Evolutionary conservation across 2,329 filamentous ascomycete species (phyloP), one percentile per base, ranked within the genome.

Genomic region (Alternaria viburni): DNA sequence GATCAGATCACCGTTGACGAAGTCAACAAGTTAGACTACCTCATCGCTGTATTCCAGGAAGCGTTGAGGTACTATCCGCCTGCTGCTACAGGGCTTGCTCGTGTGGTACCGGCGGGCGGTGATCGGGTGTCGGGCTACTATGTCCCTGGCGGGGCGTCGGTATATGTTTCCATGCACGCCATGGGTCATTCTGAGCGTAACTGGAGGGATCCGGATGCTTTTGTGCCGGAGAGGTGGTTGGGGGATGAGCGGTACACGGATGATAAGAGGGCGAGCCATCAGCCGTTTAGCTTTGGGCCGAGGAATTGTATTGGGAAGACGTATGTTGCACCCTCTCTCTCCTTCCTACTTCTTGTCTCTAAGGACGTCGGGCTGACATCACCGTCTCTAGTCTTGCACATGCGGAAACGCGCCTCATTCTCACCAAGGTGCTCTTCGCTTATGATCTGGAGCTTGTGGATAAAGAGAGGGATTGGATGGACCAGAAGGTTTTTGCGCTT

Each of bases 191-290:
- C 74, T 0, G 19, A 67, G 13, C 69, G 66, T 8, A 75, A 80
- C 55, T 77, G 61, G 28, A 63, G 59, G 1, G 67, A 78, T 17
- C 65, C 75, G 1, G 72, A 77, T 9, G 36, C 17, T 1, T 79
- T 64, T 45, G 67, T 64, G 11, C 75, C 76, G 1, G 76, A 77
- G 65, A 65, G 82, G 10, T 84, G 81, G 81, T 62, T 83, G 5
- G 71, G 73, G 1, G 73, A 76, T 23, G 68, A 75, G 11, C 61
- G 71, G 30, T 83, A 78, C 47, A 55, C 50, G 3, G 56, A 59
- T 6, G 81, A 83, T 46, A 77, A 77, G 10, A 68, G 70, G 17
- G 75, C 75, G 2, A 68, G 63, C 0, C 62, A 79, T 12, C 67
- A 75, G 25, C 70, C 74, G 19, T 77, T 77, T 59, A 69, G 65